Evolutionary conservation across 768 basidiomycete genomes (phyloP).

Genomic region (Suillus luteus): DNA sequence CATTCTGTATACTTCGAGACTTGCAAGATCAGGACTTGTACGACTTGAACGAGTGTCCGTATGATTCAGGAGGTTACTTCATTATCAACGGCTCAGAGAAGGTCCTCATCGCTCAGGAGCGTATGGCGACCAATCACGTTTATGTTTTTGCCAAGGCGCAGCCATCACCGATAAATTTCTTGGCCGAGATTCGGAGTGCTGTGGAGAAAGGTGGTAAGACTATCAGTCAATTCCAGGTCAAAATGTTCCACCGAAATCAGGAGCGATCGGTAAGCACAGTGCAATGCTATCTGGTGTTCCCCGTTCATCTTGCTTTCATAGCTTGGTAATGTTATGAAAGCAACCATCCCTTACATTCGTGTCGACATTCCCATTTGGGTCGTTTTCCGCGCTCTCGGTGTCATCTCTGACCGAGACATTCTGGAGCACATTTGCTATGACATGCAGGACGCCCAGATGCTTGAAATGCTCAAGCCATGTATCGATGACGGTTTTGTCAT

Average conservation of each 20-base stretch:
- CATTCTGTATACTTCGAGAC: slow-evolving; percentile 88
- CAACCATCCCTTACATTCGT: slow-evolving; percentile 96
- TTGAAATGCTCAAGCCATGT: slow-evolving; percentile 98
- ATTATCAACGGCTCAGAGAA: slow-evolving; percentile 99
- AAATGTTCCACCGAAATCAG: slow-evolving; percentile 90
- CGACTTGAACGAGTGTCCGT: slow-evolving; percentile 96
- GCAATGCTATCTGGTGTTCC: neutral
- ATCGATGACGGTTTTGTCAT: slow-evolving; percentile 99
- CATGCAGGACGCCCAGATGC: slow-evolving; percentile 92
- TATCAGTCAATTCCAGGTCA: slow-evolving; percentile 96
- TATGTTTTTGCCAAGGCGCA: slow-evolving; percentile 99
- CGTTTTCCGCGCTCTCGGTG: slow-evolving; percentile 95
- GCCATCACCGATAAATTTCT: slow-evolving; percentile 92
- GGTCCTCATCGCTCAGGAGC: slow-evolving; percentile 98
- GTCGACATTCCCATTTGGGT: slow-evolving; percentile 99
- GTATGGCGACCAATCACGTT: slow-evolving; percentile 99
- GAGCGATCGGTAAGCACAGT: slow-evolving; percentile 74
- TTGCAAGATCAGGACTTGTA: slow-evolving; percentile 80
- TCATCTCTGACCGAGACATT: slow-evolving; percentile 97
- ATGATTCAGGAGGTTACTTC: slow-evolving; percentile 98
- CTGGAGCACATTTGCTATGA: slow-evolving; percentile 99
- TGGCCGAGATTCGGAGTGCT: slow-evolving; percentile 96
- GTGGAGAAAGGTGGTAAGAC: slow-evolving; percentile 99
- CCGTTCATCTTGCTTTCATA: slow-evolving; percentile 33
- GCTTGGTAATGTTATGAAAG: slow-evolving; percentile 93